Evolutionary conservation across 2,329 filamentous ascomycete genomes (phyloP), one percentile per base, ranked within the genome.

Genomic region (Colletotrichum incanum): DNA sequence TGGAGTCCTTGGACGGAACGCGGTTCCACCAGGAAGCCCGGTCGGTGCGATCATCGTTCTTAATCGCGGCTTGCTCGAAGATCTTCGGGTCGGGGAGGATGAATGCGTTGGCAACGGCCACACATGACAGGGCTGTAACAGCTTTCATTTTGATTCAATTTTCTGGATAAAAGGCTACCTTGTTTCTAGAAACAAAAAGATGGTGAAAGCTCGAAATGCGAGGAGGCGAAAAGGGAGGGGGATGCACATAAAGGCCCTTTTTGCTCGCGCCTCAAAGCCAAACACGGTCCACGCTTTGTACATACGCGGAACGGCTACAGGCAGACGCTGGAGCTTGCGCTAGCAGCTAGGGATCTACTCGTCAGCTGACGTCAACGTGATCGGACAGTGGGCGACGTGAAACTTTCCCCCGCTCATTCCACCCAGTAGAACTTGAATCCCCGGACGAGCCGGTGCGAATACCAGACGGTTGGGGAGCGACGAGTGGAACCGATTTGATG

Each of bases 61-160:
- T 80, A 61, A 84, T 76, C 52, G 80, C 75, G 56, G 86, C 73
- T 49, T 85, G 78, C 54, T 82, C 80, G 72, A 87, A 82, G 26
- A 87, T 80, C 66, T 86, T 77, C 74, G 87, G 82, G 59, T 88
- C 83, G 20, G 87, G 87, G 60, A 90, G 80, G 71, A 90, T 86
- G 65, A 90, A 84, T 34, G 87, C 87, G 64, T 86, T 81, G 73
- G 84, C 80, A 61, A 87, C 74, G 39, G 86, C 85, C 75, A 85
- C 84, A 61, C 89, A 80, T 68, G 86, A 84, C 73, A 89, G 77
- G 55, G 89, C 75, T 59, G 80, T 80, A 63, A 80, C 79, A 77
- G 87, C 80, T 80, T 82, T 87, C 86, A 88, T 88, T 52, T 73
- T 72, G 58, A 2, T 28, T 43, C n/a, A 11, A 18, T 50, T 50